phyloP scores from a whole-genome alignment of 2,329 filamentous ascomycete species.

The Cladosporium sp. region DNA sequence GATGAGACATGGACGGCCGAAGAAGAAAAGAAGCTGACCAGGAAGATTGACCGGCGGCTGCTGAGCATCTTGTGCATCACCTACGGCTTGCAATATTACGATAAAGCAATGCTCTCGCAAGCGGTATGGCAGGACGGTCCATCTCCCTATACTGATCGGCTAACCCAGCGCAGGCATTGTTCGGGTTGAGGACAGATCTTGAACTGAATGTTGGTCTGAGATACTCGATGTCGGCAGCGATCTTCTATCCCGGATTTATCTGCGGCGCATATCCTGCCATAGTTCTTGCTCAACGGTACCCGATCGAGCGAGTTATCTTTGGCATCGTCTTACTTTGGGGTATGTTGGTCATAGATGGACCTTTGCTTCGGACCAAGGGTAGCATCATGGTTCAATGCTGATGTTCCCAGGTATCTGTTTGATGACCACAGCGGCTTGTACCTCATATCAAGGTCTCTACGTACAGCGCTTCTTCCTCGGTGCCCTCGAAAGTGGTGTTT shows the following conservation, averaged over 20 bases:
- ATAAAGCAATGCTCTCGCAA: constrained; percentile 50
- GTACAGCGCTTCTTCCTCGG: constrained; percentile 80
- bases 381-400: background rate
- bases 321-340: constrained; percentile 35
- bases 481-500: constrained; percentile 47
- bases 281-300: constrained; percentile 39
- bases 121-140: constrained; percentile 33
- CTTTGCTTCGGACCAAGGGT: too few species aligned
- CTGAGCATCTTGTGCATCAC: constrained; percentile 43
- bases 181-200: constrained; percentile 38
- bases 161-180: constrained; percentile 30
- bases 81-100: constrained; percentile 44
- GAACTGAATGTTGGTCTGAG: constrained; percentile 36
- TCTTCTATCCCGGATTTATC: constrained; percentile 48
- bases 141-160: background rate
- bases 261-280: constrained; percentile 42
- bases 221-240: constrained; percentile 40
- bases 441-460: constrained; percentile 71
- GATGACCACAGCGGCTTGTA: constrained; percentile 35
- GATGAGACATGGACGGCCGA: constrained; percentile 33
- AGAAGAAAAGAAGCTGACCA: constrained; percentile 39
- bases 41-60: constrained; percentile 39
- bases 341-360: constrained; percentile 12
- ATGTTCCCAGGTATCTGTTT: constrained; percentile 16
- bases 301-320: constrained; percentile 42